phyloP scores from a whole-genome alignment of 106 monocot species.

The Narthecium ossifragum region DNA sequence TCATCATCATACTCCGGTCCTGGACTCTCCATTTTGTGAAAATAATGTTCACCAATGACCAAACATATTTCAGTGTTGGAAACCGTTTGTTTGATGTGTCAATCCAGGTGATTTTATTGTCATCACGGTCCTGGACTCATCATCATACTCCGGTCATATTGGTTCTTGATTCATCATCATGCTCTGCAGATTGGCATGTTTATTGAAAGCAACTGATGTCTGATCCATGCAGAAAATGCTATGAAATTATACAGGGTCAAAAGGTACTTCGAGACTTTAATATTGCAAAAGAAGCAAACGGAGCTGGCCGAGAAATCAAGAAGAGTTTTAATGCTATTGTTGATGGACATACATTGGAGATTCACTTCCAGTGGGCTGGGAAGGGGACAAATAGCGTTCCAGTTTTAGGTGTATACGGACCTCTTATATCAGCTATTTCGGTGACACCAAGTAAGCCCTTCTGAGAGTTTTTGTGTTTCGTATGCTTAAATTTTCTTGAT shows the following conservation, averaged over 20 bases:
- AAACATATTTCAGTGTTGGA: too few species aligned
- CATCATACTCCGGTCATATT: not conserved
- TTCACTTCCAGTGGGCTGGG: constrained; percentile 51
- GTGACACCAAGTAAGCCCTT: too few species aligned
- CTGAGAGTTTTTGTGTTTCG: too few species aligned
- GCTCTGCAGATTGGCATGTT: not conserved
- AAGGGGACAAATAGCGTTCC: constrained; percentile 58
- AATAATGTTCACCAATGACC: too few species aligned
- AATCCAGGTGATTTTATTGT: too few species aligned
- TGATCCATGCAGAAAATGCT: not conserved
- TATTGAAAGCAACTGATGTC: not conserved
- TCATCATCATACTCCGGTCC: not conserved
- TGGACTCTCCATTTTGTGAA: too few species aligned
- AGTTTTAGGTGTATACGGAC: constrained; percentile 41
- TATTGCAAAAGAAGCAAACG: constrained; percentile 51
- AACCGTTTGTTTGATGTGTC: too few species aligned
- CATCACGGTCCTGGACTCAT: too few species aligned
- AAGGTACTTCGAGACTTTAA: constrained; percentile 43
- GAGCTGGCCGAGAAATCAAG: constrained; percentile 29
- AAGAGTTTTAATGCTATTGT: constrained; percentile 26
- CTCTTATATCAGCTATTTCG: constrained; percentile 61
- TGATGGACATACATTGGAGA: constrained; percentile 27
- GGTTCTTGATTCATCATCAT: not conserved
- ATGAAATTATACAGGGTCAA: constrained; percentile 26
- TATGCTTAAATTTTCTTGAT: too few species aligned